Evolutionary conservation across 2,329 filamentous ascomycete species (phyloP).

Genomic region (Aspergillus jensenii): DNA sequence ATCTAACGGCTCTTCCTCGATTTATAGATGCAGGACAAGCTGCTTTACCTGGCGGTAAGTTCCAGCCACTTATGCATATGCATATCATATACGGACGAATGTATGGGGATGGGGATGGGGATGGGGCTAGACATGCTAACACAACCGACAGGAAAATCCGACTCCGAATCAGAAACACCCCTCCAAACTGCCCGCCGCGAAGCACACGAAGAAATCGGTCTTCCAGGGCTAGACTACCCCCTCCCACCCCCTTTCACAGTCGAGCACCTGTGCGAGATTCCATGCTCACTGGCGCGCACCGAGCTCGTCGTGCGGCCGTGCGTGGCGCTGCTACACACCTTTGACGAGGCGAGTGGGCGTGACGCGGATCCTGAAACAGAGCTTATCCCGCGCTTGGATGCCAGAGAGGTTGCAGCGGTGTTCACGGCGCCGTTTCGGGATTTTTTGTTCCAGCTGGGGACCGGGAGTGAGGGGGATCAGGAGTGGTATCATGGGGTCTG

Average conservation of each 20-base stretch:
- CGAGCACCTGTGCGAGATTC: conserved; percentile 83
- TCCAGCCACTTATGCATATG: neutral
- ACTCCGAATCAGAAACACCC: conserved; percentile 54
- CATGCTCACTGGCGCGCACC: conserved; percentile 71
- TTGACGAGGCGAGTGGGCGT: conserved; percentile 45
- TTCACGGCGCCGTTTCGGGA: conserved; percentile 87
- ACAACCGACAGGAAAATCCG: conserved; percentile 47
- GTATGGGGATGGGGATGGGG: neutral
- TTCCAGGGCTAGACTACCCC: conserved; percentile 68
- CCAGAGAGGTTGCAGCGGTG: conserved; percentile 87
- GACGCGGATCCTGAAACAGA: conserved; percentile 62
- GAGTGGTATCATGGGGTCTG: conserved; percentile 85
- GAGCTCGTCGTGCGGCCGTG: conserved; percentile 73
- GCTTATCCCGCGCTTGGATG: conserved; percentile 78
- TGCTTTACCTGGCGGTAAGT: conserved; percentile 77
- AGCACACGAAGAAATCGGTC: conserved; percentile 89
- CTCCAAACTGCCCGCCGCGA: conserved; percentile 86
- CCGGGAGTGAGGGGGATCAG: conserved; percentile 23
- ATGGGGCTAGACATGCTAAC: neutral
- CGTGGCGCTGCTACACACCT: conserved; percentile 73
- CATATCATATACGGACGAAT: neutral
- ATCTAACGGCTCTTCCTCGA: neutral
- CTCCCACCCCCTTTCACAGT: conserved; percentile 77
- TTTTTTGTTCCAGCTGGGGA: conserved; percentile 67
- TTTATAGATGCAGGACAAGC: conserved; percentile 72